These are phyloP conservation scores for Kingdonia uniflora DNA, from an alignment of 164 flowering plant species.

Conservation along the genomic window DNA sequence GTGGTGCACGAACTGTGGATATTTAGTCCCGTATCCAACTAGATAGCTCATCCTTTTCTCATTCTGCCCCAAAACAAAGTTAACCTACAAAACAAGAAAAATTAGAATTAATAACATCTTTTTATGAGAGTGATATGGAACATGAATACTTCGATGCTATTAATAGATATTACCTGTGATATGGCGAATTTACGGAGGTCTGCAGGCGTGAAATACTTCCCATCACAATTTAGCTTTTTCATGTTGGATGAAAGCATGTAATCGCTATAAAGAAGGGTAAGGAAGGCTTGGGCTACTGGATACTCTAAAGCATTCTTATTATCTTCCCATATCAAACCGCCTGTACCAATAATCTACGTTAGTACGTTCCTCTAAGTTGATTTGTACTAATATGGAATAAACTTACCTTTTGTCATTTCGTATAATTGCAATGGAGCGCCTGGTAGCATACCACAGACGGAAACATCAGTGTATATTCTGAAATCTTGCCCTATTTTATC, in stretches of 20 bases:
- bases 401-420: slow-evolving; percentile 73
- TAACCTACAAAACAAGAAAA: neutral
- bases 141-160: no score
- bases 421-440: slow-evolving; percentile 78
- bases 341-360: slow-evolving; percentile 25
- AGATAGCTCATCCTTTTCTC: slow-evolving; percentile 77
- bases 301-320: slow-evolving; percentile 91
- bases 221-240: slow-evolving; percentile 40
- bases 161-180: slow-evolving; percentile 51
- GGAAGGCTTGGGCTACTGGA: slow-evolving; percentile 87
- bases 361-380: no score
- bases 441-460: slow-evolving; percentile 87
- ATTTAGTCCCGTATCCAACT: slow-evolving; percentile 76
- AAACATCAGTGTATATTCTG: slow-evolving; percentile 76
- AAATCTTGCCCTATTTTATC: slow-evolving; percentile 34
- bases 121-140: no score
- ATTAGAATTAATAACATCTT: neutral
- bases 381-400: neutral
- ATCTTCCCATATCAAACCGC: slow-evolving; percentile 81
- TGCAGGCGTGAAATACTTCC: slow-evolving; percentile 36
- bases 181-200: slow-evolving; percentile 82
- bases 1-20: slow-evolving; percentile 75
- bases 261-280: slow-evolving; percentile 79
- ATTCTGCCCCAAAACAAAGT: slow-evolving; percentile 35
- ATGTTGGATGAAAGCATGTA: slow-evolving; percentile 81